These are phyloP conservation scores for Leccinum pachyderme DNA, from an alignment of 1,284 basidiomycete species.

Conservation along the genomic window DNA sequence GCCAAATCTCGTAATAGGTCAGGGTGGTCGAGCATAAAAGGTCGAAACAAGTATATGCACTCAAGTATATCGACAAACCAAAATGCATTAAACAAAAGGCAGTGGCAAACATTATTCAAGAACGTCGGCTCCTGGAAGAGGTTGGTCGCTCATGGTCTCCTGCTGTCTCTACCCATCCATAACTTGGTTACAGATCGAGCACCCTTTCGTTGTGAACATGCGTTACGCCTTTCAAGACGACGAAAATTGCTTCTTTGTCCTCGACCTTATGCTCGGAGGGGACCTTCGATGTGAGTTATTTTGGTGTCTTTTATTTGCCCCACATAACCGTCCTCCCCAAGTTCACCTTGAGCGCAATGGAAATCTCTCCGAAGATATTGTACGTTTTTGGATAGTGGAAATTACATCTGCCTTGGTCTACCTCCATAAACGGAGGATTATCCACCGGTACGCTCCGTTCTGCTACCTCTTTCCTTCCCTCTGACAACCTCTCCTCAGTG, in stretches of 20 bases:
- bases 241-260: slow-evolving; percentile 96
- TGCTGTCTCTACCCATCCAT: slow-evolving; percentile 15
- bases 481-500: slow-evolving; percentile 51
- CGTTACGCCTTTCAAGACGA: slow-evolving; percentile 98
- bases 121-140: slow-evolving; percentile 87
- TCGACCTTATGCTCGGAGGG: slow-evolving; percentile 95
- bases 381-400: slow-evolving; percentile 91
- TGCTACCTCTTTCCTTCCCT: slow-evolving; percentile 9
- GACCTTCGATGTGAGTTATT: slow-evolving; percentile 80
- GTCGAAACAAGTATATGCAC: slow-evolving; percentile 88
- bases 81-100: slow-evolving; percentile 91
- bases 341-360: slow-evolving; percentile 88
- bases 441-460: slow-evolving; percentile 76
- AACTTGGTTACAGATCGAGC: slow-evolving; percentile 71
- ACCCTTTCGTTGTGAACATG: slow-evolving; percentile 91
- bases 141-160: slow-evolving; percentile 42
- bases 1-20: slow-evolving; percentile 42
- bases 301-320: slow-evolving; percentile 2
- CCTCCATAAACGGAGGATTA: slow-evolving; percentile 88
- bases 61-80: slow-evolving; percentile 98
- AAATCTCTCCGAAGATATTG: slow-evolving; percentile 74
- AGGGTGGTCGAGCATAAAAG: slow-evolving; percentile 96
- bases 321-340: slow-evolving; percentile 31
- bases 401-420: slow-evolving; percentile 85
- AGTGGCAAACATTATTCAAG: slow-evolving; percentile 93